A percentile compares a stretch with the other conserved stretches of the same genome.
Evolutionary conservation across 441 rosid genomes (phyloP).

Genomic region (Arabidopsis hybrid): DNA sequence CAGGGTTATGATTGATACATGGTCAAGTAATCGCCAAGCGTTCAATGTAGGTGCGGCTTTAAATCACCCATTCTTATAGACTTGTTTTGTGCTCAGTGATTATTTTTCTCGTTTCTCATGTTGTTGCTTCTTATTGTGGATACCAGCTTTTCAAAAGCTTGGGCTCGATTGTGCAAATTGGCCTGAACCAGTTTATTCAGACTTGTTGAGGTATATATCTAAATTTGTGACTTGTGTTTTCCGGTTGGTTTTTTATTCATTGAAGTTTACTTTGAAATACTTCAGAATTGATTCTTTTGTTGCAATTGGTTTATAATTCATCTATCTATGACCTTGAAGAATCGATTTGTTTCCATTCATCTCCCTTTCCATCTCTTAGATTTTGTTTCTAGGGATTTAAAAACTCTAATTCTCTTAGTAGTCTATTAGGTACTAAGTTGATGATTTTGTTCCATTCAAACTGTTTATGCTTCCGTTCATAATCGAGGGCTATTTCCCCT

Average conservation of each 20-base stretch:
- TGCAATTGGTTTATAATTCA: neutral
- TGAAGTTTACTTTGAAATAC: conserved; percentile 3
- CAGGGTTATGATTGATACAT: conserved; percentile 90
- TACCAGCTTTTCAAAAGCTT: conserved; percentile 85
- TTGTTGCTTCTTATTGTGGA: conserved; percentile 33
- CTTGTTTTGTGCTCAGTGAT: conserved; percentile 1
- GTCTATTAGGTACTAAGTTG: conserved; percentile 5
- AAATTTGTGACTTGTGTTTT: conserved; percentile 8
- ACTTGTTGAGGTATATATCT: conserved; percentile 65
- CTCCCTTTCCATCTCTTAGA: neutral
- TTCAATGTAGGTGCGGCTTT: conserved; percentile 74
- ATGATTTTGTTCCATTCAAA: conserved; percentile 3
- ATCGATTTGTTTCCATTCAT: conserved; percentile 2
- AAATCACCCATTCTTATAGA: conserved; percentile 14
- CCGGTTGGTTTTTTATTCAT: conserved; percentile 2
- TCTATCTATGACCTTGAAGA: conserved; percentile 5
- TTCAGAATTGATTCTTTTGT: neutral
- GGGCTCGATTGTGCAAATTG: conserved; percentile 98
- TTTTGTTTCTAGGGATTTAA: neutral
- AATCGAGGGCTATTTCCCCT: neutral
- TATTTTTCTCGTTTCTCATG: neutral
- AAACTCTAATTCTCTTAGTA: neutral
- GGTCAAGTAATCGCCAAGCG: conserved; percentile 82
- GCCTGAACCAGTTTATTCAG: conserved; percentile 84
- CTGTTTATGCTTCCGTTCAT: neutral